phyloP scores from a whole-genome alignment of 164 flowering plant species.

The Tinospora cordifolia region DNA sequence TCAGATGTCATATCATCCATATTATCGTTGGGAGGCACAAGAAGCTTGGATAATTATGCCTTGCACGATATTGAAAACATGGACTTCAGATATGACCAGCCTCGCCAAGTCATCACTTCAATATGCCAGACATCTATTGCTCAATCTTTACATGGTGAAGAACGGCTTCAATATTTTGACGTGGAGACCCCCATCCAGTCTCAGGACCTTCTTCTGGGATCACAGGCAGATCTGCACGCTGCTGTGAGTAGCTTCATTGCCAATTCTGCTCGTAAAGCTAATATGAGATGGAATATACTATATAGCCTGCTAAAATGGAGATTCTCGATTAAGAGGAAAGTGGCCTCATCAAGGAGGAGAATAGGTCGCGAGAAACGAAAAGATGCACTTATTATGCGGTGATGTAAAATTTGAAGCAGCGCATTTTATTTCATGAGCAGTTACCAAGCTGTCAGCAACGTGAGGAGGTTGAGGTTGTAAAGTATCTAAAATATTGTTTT shows the following conservation, averaged over 20 bases:
- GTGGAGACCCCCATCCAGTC: constrained; percentile 21
- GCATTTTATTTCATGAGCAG: neutral
- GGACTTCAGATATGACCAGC: constrained; percentile 37
- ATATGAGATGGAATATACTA: constrained; percentile 48
- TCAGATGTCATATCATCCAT: constrained; percentile 42
- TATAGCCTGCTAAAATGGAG: constrained; percentile 42
- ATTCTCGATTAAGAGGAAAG: constrained; percentile 20
- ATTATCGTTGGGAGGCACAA: constrained; percentile 32
- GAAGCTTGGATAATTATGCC: constrained; percentile 37
- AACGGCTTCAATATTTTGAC: constrained; percentile 38
- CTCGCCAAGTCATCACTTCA: constrained; percentile 26
- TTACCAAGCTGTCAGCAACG: neutral
- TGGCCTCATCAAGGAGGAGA: constrained; percentile 24
- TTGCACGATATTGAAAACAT: constrained; percentile 31
- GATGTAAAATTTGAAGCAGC: neutral
- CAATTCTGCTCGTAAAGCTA: constrained; percentile 29
- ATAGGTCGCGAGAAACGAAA: constrained; percentile 3
- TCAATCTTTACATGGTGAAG: constrained; percentile 37
- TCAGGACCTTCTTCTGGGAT: constrained; percentile 27
- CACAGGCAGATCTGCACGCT: constrained; percentile 37
- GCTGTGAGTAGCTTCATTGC: constrained; percentile 42
- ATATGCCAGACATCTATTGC: constrained; percentile 27
- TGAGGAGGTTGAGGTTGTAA: neutral
- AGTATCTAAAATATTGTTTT: neutral
- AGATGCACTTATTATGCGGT: neutral